phyloP scores from a whole-genome alignment of 371 early-diverging fungal species.

The Mortierella sp. region DNA sequence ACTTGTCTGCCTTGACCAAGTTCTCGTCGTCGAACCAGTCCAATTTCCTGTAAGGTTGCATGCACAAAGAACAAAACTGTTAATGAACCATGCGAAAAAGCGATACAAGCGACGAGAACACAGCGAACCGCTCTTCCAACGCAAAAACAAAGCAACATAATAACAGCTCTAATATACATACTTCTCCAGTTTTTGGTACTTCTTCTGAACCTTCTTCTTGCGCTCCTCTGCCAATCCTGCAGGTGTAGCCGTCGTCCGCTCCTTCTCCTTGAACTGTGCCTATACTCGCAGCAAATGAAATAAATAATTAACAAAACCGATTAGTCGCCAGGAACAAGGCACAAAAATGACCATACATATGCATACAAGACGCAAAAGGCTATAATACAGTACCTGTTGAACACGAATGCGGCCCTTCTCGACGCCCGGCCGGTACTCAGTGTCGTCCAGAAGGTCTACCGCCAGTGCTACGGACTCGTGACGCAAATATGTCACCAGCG shows the following conservation, averaged over 20 bases:
- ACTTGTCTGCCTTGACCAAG: slow-evolving; percentile 80
- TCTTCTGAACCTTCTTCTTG: slow-evolving; percentile 76
- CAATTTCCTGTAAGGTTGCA: slow-evolving; percentile 75
- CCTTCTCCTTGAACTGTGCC: slow-evolving; percentile 82
- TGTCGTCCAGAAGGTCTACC: slow-evolving; percentile 87
- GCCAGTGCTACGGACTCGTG: slow-evolving; percentile 91
- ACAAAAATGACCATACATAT: too few species aligned
- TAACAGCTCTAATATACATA: slow-evolving; percentile 8
- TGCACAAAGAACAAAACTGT: background rate
- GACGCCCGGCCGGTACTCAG: slow-evolving; percentile 79
- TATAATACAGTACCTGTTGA: slow-evolving; percentile 66
- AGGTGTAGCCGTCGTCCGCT: slow-evolving; percentile 26
- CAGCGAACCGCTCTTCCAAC: slow-evolving; percentile 40
- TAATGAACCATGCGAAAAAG: background rate
- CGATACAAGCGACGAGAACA: background rate
- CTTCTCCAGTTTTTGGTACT: slow-evolving; percentile 82
- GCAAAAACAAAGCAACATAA: background rate
- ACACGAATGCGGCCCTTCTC: slow-evolving; percentile 75
- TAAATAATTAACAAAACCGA: background rate
- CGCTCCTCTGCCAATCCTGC: slow-evolving; percentile 60
- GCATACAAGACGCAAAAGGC: background rate
- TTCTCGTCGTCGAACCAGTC: slow-evolving; percentile 90
- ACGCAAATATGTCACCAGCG: slow-evolving; percentile 90
- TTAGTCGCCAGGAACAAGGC: too few species aligned
- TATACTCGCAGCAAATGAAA: slow-evolving; percentile 24